Percentiles rank a stretch among this genome's conserved stretches.
phyloP scores from a whole-genome alignment of 83 land plant species.

The Thuja plicata region DNA sequence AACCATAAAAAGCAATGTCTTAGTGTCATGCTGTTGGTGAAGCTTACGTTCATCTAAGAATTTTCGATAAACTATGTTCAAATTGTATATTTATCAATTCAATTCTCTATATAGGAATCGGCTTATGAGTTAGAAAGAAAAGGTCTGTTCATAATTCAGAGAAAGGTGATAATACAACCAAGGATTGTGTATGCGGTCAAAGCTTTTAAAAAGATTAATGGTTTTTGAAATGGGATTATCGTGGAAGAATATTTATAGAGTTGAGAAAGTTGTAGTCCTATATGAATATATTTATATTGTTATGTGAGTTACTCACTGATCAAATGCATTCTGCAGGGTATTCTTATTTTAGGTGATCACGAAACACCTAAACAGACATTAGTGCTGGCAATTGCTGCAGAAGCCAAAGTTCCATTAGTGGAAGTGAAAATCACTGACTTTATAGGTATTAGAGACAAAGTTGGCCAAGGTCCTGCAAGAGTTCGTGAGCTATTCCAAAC shows the following conservation, averaged over 20 bases:
- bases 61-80: no score
- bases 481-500: slow-evolving; percentile 94
- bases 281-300: background rate
- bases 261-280: background rate
- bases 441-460: slow-evolving; percentile 74
- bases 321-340: slow-evolving; percentile 57
- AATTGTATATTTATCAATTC: no score
- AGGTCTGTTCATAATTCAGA: no score
- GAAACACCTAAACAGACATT: slow-evolving; percentile 93
- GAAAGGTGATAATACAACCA: background rate
- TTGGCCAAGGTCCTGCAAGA: slow-evolving; percentile 96
- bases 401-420: slow-evolving; percentile 92
- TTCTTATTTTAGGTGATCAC: slow-evolving; percentile 87
- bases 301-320: background rate
- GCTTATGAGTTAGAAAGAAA: no score
- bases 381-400: slow-evolving; percentile 96
- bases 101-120: no score
- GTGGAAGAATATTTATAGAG: background rate
- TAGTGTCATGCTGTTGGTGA: no score
- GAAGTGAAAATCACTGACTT: slow-evolving; percentile 70
- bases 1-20: background rate
- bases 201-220: background rate
- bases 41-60: background rate
- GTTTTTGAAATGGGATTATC: background rate
- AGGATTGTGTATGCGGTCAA: background rate